Conservation (phyloP, 148 eudicot species). For the Chenopodium quinoa region DNA sequence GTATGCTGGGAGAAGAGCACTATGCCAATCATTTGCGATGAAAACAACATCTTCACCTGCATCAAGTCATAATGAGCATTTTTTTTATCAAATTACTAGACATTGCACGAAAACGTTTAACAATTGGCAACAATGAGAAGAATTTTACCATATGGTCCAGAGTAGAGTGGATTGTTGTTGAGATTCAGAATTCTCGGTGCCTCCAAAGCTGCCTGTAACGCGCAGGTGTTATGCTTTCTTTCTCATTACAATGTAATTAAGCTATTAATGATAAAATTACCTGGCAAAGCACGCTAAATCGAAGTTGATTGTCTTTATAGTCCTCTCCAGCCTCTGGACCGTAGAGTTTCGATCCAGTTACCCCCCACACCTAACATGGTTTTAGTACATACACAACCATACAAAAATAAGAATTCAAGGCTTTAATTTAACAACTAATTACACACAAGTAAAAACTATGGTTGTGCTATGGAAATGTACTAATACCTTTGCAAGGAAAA, state of each 20-base stretch:
- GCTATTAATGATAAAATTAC: slow-evolving; percentile 27
- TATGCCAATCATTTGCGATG: slow-evolving; percentile 94
- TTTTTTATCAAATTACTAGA: neutral
- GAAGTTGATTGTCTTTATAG: slow-evolving; percentile 74
- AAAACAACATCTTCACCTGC: slow-evolving; percentile 87
- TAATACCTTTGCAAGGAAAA: slow-evolving; percentile 69
- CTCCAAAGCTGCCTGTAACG: slow-evolving; percentile 83
- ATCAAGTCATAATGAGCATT: neutral
- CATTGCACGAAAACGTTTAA: neutral
- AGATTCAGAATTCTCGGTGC: slow-evolving; percentile 83
- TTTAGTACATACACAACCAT: neutral
- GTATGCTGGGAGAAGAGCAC: slow-evolving; percentile 84
- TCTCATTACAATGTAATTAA: neutral
- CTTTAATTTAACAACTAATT: neutral
- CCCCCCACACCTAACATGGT: slow-evolving; percentile 73
- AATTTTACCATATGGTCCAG: slow-evolving; percentile 77
- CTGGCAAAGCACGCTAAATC: slow-evolving; percentile 73
- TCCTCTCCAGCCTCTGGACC: slow-evolving; percentile 81
- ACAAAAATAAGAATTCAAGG: neutral
- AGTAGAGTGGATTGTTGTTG: slow-evolving; percentile 51
- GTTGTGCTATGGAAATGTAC: neutral
- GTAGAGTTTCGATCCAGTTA: slow-evolving; percentile 77
- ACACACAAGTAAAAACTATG: neutral
- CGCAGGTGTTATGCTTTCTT: neutral
- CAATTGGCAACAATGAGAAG: neutral